Evolutionary conservation across 2,329 filamentous ascomycete genomes (phyloP), one percentile per base, ranked within the genome.

Genomic region (Alternaria consortialis): DNA sequence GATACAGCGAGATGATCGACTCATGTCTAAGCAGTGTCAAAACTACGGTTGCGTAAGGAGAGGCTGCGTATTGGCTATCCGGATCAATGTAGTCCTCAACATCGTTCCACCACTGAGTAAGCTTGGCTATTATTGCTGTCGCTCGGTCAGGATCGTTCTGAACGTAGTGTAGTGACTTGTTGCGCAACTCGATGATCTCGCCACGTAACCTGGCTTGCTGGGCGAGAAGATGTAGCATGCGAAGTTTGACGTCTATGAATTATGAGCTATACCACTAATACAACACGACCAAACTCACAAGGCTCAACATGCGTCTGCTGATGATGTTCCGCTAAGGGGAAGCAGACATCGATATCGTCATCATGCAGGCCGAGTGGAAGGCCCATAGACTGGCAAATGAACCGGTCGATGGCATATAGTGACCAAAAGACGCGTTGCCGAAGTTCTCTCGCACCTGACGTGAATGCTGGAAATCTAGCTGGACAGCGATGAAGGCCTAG

Each of bases 401-500:
- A 83, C 46, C 86, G 79, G 43, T 88, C 86, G 0, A 87, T 72
- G 15, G 79, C 83, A 50, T 87, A 88, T 0, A 87, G 80, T 1
- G 84, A 84, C 85, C 85, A 88, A 62, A 87, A 87, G 0, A 88
- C 74, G 0, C 85, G 80, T 13, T 84, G 81, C 2, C 86, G 80
- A 32, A 85, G 80, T 2, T 81, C 78, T 2, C 77, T 79, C 42
- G 87, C 84, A 9, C 80, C 73, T 1, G 70, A 57, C 0, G 77
- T 81, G 64, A 88, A 87, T 44, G 84, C 83, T 0, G 81, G 76
- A 57, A 82, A 87, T 0, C 86, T 80, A 5, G 79, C 78, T 1
- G 86, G 85, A 55, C 86, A 88, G 3, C 86, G 82, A 72, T 88
- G 86, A n/a, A 88, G 79, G 0, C 86, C 86, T 2, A 87, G 74